These are phyloP conservation scores for Cryptococcus sp. DNA, from an alignment of 1,284 basidiomycete species.

Conservation along the genomic window DNA sequence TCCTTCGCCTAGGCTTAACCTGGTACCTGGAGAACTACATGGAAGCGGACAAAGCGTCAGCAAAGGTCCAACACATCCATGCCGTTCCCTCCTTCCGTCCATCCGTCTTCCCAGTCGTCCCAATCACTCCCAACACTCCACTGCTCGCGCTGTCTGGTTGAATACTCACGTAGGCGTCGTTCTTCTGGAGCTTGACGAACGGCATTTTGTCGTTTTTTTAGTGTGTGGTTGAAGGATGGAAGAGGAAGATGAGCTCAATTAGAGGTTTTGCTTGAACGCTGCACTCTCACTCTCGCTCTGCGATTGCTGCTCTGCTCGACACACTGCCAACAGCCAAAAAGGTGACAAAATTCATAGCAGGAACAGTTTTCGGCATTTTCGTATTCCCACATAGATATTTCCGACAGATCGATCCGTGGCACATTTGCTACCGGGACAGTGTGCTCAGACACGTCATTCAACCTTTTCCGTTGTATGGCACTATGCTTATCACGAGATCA, in stretches of 20 bases:
- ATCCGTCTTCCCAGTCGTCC: neutral
- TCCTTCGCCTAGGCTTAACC: conserved; percentile 91
- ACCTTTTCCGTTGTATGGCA: too few relatives aligned
- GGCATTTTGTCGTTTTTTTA: conserved; percentile 52
- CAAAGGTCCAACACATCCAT: neutral
- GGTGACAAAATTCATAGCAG: neutral
- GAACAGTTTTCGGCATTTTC: neutral
- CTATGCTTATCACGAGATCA: neutral
- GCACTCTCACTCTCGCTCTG: too few relatives aligned
- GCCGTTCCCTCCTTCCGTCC: neutral
- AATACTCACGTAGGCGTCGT: conserved; percentile 71
- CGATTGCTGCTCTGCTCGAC: neutral
- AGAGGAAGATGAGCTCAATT: neutral
- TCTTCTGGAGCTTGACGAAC: conserved; percentile 61
- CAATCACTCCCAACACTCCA: neutral
- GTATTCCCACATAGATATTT: neutral
- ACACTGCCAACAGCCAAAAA: neutral
- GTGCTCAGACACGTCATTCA: conserved; percentile 1
- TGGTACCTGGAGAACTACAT: conserved; percentile 97
- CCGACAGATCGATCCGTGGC: neutral
- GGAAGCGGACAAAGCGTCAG: conserved; percentile 16
- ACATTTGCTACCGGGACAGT: neutral
- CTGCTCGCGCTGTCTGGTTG: neutral
- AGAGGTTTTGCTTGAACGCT: neutral
- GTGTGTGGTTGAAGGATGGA: conserved; percentile 15